Evolutionary conservation across 352 stramenopile genomes (phyloP).

Genomic region (Globisporangium carolinianum): DNA sequence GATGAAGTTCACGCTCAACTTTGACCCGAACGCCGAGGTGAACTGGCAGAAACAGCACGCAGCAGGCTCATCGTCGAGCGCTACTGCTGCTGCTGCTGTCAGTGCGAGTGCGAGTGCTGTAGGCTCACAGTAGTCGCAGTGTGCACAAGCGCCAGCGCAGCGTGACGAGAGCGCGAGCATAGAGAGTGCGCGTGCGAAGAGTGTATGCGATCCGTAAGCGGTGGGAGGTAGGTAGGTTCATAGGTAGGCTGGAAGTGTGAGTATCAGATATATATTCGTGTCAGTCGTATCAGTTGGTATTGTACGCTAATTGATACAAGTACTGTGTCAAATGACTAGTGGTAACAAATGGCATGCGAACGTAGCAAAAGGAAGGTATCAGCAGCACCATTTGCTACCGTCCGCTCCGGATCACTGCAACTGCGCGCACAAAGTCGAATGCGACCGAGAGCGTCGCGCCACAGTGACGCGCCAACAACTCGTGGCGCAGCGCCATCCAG

Average conservation of each 20-base stretch:
- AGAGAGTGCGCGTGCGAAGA: no score
- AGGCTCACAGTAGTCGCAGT: neutral
- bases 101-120: neutral
- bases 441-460: no score
- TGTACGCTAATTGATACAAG: no score
- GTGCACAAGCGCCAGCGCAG: neutral
- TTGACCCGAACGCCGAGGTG: constrained; percentile 48
- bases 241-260: no score
- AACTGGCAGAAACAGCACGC: constrained; percentile 24
- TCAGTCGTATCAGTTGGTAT: no score
- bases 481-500: constrained; percentile 15
- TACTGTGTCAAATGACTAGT: no score
- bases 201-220: no score
- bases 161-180: neutral
- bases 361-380: neutral
- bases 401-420: neutral
- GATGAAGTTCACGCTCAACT: constrained; percentile 79
- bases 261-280: no score
- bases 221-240: no score
- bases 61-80: neutral
- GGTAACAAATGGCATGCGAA: neutral
- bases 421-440: neutral
- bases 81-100: neutral
- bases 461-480: no score
- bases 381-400: neutral